Percentiles rank a stretch among this genome's conserved stretches.
phyloP scores from a whole-genome alignment of 768 basidiomycete genomes.

The Tylopilus sp. region DNA sequence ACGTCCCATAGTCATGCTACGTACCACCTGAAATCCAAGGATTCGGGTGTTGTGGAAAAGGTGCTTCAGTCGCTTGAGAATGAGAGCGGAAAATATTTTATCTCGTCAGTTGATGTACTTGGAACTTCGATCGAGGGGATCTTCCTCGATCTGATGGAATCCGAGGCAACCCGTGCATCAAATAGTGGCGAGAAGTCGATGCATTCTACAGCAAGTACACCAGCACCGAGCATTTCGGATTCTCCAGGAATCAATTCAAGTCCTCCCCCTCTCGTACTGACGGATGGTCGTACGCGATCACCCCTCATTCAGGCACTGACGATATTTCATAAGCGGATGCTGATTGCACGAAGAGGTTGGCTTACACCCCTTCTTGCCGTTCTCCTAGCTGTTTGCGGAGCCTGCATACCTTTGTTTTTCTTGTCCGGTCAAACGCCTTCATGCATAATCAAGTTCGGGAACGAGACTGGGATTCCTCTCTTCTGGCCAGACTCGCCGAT shows the following conservation, averaged over 20 bases:
- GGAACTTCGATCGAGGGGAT: conserved; percentile 81
- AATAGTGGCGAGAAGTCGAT: conserved; percentile 30
- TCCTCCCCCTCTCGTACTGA: conserved; percentile 26
- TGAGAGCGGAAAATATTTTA: conserved; percentile 34
- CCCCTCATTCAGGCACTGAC: conserved; percentile 66
- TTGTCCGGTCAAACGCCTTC: conserved; percentile 48
- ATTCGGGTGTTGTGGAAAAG: conserved; percentile 48
- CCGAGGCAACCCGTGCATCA: conserved; percentile 15
- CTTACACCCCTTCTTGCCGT: conserved; percentile 56
- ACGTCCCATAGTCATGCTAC: conserved; percentile 42
- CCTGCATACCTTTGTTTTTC: conserved; percentile 67
- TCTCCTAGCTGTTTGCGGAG: conserved; percentile 54
- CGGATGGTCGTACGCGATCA: conserved; percentile 49
- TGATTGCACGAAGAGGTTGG: conserved; percentile 68
- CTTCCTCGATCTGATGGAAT: conserved; percentile 68
- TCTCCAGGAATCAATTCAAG: background rate
- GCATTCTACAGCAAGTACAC: conserved; percentile 2
- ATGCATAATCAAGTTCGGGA: conserved; percentile 43
- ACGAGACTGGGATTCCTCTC: conserved; percentile 41
- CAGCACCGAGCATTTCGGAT: background rate
- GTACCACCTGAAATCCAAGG: conserved; percentile 62
- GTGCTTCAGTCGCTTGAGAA: conserved; percentile 55
- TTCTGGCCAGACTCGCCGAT: conserved; percentile 53
- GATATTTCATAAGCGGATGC: conserved; percentile 66
- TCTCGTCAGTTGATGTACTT: conserved; percentile 61